Conservation (phyloP, 352 stramenopile species). For the Globisporangium paddicum region DNA sequence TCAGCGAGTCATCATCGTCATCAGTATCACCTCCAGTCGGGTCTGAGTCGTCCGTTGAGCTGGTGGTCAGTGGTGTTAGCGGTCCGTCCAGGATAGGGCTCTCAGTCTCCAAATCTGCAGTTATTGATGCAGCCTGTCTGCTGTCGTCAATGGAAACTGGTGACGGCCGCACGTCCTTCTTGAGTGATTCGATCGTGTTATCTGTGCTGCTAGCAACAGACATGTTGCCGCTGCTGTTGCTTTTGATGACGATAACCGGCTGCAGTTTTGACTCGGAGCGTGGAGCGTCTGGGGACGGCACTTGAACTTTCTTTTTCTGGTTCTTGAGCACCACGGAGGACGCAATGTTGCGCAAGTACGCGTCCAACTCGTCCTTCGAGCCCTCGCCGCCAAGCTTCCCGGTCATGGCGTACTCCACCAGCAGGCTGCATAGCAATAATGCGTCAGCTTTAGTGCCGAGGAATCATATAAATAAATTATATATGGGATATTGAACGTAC, state of each 20-base stretch:
- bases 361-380: slow-evolving; percentile 52
- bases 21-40: not conserved
- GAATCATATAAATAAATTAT: too few species aligned
- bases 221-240: not conserved
- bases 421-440: slow-evolving; percentile 28
- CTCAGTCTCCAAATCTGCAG: not conserved
- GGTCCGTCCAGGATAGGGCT: not conserved
- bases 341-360: slow-evolving; percentile 59
- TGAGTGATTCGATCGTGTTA: slow-evolving; percentile 6
- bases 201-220: not conserved
- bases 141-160: not conserved
- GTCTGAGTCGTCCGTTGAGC: slow-evolving; percentile 3
- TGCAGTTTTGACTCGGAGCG: slow-evolving; percentile 1
- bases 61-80: not conserved
- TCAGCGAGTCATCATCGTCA: slow-evolving; percentile 48
- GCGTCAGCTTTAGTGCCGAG: too few species aligned
- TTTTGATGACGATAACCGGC: not conserved
- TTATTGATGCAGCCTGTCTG: too few species aligned
- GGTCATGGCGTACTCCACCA: slow-evolving; percentile 70
- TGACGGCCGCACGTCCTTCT: not conserved
- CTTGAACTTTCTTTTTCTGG: slow-evolving; percentile 10
- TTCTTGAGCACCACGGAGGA: slow-evolving; percentile 65
- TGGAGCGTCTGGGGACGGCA: slow-evolving; percentile 11
- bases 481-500: slow-evolving; percentile 12
- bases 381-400: slow-evolving; percentile 49